These are phyloP conservation scores for Plasmodium yoelii DNA, from an alignment of 169 alveolate genomes.

Conservation along the genomic window DNA sequence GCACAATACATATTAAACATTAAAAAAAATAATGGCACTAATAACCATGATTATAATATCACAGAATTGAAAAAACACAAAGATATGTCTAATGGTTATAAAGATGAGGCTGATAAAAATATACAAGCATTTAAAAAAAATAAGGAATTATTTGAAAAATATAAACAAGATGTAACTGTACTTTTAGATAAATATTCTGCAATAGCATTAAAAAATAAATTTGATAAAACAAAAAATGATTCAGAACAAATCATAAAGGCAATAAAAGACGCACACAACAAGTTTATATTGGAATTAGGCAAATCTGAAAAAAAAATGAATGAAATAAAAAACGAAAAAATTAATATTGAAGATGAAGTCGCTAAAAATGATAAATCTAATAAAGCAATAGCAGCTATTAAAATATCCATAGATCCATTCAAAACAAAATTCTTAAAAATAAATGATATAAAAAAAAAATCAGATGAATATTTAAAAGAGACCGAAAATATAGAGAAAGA, in stretches of 20 bases:
- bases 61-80: neutral
- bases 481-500: neutral
- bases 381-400: neutral
- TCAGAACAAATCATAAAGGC: neutral
- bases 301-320: neutral
- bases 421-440: neutral
- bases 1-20: neutral
- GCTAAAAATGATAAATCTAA: neutral
- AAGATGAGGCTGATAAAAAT: neutral
- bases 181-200: constrained; percentile 3
- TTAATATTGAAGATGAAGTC: neutral
- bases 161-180: neutral
- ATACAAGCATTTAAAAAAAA: neutral
- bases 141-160: neutral
- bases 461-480: neutral
- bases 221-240: neutral
- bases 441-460: neutral
- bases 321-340: neutral
- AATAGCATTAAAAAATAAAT: constrained; percentile 11
- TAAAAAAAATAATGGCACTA: neutral
- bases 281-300: neutral
- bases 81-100: neutral
- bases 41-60: neutral
- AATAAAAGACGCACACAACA: neutral
- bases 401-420: neutral